Evolutionary conservation across 2,329 filamentous ascomycete genomes (phyloP).

Genomic region (Penicillium brasilianum): DNA sequence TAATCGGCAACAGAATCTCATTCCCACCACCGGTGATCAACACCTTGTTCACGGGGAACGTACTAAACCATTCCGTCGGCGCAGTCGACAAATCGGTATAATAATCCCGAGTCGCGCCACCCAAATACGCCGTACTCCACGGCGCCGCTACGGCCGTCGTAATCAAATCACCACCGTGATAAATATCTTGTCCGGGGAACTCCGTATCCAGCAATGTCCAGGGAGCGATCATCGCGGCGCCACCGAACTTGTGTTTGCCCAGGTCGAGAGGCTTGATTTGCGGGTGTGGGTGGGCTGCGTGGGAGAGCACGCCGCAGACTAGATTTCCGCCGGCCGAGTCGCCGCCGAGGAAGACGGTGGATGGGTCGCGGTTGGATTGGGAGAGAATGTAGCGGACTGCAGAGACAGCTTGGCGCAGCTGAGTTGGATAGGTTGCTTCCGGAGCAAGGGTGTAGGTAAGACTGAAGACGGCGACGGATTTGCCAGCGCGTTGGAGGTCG

Average conservation of each 20-base stretch:
- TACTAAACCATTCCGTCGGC: conserved; percentile 59
- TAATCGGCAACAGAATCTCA: conserved; percentile 63
- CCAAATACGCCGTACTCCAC: conserved; percentile 58
- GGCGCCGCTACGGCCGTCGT: conserved; percentile 44
- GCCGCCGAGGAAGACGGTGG: conserved; percentile 48
- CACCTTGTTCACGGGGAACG: conserved; percentile 55
- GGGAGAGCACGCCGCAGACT: conserved; percentile 45
- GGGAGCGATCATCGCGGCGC: conserved; percentile 60
- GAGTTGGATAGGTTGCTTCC: conserved; percentile 49
- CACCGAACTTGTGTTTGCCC: conserved; percentile 51
- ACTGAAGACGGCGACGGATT: conserved; percentile 57
- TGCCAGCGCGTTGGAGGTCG: conserved; percentile 48
- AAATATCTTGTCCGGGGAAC: conserved; percentile 50
- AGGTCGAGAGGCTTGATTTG: conserved; percentile 53
- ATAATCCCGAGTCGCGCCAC: conserved; percentile 46
- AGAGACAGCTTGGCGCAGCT: conserved; percentile 49
- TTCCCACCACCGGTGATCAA: conserved; percentile 60
- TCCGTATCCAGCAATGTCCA: conserved; percentile 61
- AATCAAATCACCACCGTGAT: conserved; percentile 59
- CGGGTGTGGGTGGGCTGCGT: conserved; percentile 60
- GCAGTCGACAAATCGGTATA: conserved; percentile 61
- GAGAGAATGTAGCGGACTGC: conserved; percentile 47
- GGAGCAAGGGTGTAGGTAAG: conserved; percentile 65
- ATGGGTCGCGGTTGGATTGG: conserved; percentile 39
- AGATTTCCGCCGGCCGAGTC: conserved; percentile 54